These are phyloP conservation scores for Geosmithia flava DNA, from an alignment of 2,329 filamentous ascomycete genomes.

Conservation along the genomic window DNA sequence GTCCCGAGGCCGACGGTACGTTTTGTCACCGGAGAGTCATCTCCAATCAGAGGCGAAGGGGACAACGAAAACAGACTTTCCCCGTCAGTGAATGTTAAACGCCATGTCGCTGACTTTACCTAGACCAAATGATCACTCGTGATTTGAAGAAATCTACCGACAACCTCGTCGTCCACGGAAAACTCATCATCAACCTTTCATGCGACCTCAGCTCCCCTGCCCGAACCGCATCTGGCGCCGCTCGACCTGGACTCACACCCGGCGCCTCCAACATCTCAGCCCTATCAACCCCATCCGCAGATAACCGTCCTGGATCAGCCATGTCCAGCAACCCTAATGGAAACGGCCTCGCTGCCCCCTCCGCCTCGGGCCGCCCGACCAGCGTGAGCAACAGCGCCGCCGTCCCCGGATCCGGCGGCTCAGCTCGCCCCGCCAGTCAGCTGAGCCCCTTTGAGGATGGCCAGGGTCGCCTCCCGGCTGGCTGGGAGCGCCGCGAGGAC, in stretches of 20 bases:
- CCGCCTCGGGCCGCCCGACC: conserved; percentile 31
- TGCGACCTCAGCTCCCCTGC: conserved; percentile 72
- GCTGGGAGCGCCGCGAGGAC: conserved; percentile 94
- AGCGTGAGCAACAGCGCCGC: conserved; percentile 25
- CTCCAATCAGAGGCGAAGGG: conserved; percentile 5
- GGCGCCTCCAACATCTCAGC: conserved; percentile 31
- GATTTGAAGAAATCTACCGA: conserved; percentile 97
- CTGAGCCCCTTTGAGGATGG: conserved; percentile 93
- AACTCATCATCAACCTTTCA: conserved; percentile 91
- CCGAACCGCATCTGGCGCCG: conserved; percentile 32
- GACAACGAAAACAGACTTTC: conserved; percentile 22
- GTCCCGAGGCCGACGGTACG: conserved; percentile 81
- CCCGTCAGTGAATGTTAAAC: neutral
- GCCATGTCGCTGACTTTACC: neutral
- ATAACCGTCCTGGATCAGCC: conserved; percentile 39
- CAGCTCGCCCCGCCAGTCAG: conserved; percentile 20
- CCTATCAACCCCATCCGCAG: conserved; percentile 26
- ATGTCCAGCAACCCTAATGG: conserved; percentile 34
- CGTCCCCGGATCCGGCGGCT: conserved; percentile 17
- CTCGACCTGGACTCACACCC: conserved; percentile 30
- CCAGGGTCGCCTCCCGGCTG: conserved; percentile 82
- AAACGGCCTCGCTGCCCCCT: conserved; percentile 23
- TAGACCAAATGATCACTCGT: conserved; percentile 95
- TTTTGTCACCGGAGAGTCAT: conserved; percentile 8
- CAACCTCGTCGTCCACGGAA: conserved; percentile 94